phyloP scores from a whole-genome alignment of 306 rosid species.

The Quercus berberidifolia region DNA sequence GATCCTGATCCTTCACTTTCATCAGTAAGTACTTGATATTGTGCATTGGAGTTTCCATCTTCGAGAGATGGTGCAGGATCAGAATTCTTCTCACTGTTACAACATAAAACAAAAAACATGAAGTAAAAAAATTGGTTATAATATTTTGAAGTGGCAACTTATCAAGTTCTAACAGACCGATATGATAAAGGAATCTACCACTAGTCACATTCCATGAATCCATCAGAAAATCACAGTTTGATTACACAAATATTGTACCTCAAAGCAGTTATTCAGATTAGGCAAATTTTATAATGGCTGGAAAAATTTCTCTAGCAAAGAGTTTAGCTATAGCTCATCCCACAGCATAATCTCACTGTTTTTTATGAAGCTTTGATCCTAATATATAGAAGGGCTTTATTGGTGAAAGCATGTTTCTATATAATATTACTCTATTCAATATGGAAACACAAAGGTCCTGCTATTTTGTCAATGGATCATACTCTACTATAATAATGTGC shows the following conservation, averaged over 20 bases:
- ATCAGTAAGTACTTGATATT: conserved; percentile 34
- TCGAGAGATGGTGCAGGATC: conserved; percentile 17
- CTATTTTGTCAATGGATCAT: neutral
- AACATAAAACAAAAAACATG: neutral
- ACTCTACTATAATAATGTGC: neutral
- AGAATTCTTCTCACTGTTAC: conserved; percentile 37
- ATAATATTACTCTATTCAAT: neutral
- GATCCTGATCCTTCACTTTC: conserved; percentile 23
- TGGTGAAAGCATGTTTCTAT: neutral
- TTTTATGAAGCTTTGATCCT: neutral
- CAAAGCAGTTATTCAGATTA: neutral
- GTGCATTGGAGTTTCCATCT: conserved; percentile 22
- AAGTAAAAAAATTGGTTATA: neutral
- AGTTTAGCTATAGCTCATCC: neutral
- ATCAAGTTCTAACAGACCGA: neutral
- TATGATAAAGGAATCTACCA: neutral
- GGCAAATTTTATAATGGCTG: neutral
- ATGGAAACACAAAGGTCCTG: neutral
- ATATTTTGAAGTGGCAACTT: neutral
- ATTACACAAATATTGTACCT: neutral
- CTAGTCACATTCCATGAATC: too few species aligned
- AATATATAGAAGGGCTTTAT: neutral
- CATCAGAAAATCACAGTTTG: too few species aligned
- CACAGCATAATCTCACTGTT: neutral
- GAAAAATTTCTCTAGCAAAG: neutral